These are phyloP conservation scores for Pseudonitzschia delicatissima DNA, from an alignment of 108 stramenopile species.

Conservation along the genomic window DNA sequence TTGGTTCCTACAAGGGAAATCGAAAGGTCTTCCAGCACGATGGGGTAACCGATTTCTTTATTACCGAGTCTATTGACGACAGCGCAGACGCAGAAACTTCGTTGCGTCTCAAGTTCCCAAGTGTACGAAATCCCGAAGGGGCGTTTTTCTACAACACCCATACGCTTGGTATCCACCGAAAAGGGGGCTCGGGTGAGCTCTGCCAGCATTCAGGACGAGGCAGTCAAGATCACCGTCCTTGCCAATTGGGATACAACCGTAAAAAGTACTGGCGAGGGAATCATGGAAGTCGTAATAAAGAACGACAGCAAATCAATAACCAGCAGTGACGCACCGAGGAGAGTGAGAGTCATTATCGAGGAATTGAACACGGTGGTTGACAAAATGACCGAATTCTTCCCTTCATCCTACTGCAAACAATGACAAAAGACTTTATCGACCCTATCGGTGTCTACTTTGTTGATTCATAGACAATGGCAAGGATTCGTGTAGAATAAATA, in stretches of 20 bases:
- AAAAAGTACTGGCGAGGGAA: constrained; percentile 21
- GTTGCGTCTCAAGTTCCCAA: constrained; percentile 27
- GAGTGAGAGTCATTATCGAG: constrained; percentile 59
- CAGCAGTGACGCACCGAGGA: background rate
- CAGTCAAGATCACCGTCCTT: constrained; percentile 46
- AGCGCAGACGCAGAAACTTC: constrained; percentile 9
- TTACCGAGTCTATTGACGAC: constrained; percentile 9
- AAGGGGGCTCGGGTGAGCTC: constrained; percentile 23
- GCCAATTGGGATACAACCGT: constrained; percentile 44
- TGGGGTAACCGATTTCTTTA: constrained; percentile 42
- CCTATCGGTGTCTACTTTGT: constrained; percentile 48
- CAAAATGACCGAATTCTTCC: constrained; percentile 48
- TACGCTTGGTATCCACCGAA: constrained; percentile 18
- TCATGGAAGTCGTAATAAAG: constrained; percentile 28
- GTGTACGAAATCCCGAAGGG: constrained; percentile 40
- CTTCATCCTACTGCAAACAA: constrained; percentile 45
- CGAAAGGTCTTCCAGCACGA: constrained; percentile 39
- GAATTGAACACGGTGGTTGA: constrained; percentile 45
- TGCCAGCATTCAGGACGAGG: constrained; percentile 52
- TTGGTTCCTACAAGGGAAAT: constrained; percentile 18
- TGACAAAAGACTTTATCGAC: constrained; percentile 58
- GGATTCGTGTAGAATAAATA: too few species aligned
- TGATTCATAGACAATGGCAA: constrained; percentile 11
- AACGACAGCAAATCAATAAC: constrained; percentile 14
- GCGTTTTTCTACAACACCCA: constrained; percentile 42